phyloP scores from a whole-genome alignment of 352 stramenopile genomes.

The Phytophthora macrochlamydospora region DNA sequence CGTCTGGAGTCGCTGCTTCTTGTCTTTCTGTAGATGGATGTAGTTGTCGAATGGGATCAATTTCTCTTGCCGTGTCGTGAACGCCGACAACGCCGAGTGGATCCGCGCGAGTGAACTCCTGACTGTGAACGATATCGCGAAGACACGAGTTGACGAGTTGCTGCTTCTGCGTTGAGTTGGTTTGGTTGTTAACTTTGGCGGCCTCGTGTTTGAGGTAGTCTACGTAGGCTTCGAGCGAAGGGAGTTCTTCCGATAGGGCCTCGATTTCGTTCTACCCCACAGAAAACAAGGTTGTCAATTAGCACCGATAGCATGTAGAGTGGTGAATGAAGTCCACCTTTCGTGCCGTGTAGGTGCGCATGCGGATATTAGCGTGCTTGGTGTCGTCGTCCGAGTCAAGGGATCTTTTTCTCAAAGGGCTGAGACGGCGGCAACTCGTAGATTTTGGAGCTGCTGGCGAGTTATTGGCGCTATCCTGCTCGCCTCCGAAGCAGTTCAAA shows the following conservation, averaged over 20 bases:
- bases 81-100: conserved; percentile 31
- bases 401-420: conserved; percentile 12
- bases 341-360: conserved; percentile 34
- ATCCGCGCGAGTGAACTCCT: conserved; percentile 27
- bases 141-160: conserved; percentile 39
- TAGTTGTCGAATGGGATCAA: conserved; percentile 34
- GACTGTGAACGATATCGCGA: conserved; percentile 17
- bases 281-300: conserved; percentile 11
- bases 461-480: not conserved
- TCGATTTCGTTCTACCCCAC: conserved; percentile 36
- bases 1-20: conserved; percentile 12
- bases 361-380: conserved; percentile 11
- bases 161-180: conserved; percentile 36
- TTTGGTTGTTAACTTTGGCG: conserved; percentile 26
- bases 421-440: not conserved
- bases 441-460: not conserved
- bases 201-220: conserved; percentile 43
- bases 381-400: conserved; percentile 11
- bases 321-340: conserved; percentile 18
- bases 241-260: conserved; percentile 24
- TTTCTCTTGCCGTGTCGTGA: conserved; percentile 32
- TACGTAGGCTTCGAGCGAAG: conserved; percentile 33
- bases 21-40: conserved; percentile 28
- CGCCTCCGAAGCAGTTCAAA: conserved; percentile 15
- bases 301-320: not conserved